Conservation (phyloP, 1,284 basidiomycete species). For the Fomitopsis schrenkii region DNA sequence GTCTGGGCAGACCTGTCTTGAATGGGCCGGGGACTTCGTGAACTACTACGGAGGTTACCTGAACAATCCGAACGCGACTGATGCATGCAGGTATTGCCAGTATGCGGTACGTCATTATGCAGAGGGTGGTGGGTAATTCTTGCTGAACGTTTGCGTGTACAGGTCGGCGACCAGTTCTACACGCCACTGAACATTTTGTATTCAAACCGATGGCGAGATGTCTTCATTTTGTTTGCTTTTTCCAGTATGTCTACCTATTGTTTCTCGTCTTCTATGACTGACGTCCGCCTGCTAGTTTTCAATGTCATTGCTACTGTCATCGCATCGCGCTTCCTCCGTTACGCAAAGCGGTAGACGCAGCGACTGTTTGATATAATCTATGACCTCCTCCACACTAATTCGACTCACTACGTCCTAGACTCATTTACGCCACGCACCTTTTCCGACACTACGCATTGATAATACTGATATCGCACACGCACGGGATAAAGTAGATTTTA, state of each 20-base stretch:
- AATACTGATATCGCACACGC: too few species aligned
- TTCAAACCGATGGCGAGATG: constrained; percentile 67
- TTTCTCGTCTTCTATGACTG: neutral
- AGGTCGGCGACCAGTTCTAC: constrained; percentile 70
- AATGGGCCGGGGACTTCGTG: constrained; percentile 72
- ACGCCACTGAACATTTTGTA: constrained; percentile 67
- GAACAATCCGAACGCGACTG: constrained; percentile 61
- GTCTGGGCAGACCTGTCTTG: constrained; percentile 64
- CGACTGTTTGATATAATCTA: neutral
- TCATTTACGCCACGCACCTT: neutral
- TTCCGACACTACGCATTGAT: too few species aligned
- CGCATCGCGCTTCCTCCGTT: constrained; percentile 74
- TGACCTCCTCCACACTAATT: neutral
- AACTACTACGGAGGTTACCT: constrained; percentile 71
- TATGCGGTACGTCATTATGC: constrained; percentile 35
- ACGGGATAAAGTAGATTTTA: too few species aligned
- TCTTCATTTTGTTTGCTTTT: constrained; percentile 66
- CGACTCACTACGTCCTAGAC: neutral
- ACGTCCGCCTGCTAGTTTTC: constrained; percentile 42
- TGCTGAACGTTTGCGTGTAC: neutral
- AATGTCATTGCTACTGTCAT: constrained; percentile 67
- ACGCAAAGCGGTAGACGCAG: constrained; percentile 49
- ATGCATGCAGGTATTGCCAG: constrained; percentile 71
- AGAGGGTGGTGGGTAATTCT: neutral
- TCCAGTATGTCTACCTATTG: constrained; percentile 36